phyloP scores from a whole-genome alignment of 2,329 filamentous ascomycete species.

The Arthrocladium fulminans region DNA sequence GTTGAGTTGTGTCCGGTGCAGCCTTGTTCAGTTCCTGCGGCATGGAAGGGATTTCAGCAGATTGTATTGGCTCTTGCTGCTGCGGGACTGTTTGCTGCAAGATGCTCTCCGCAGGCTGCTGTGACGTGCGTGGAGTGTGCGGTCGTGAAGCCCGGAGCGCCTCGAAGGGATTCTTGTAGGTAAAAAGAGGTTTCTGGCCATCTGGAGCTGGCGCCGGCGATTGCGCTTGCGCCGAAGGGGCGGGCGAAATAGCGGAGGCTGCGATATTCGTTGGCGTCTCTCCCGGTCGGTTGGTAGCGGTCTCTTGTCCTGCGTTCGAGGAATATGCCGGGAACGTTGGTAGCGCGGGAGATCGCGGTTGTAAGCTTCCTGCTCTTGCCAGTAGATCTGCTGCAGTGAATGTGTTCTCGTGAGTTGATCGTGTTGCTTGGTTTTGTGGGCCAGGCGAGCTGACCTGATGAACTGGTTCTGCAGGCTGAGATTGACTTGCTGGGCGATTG shows the following conservation, averaged over 20 bases:
- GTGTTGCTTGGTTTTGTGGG: background rate
- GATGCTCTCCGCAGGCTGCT: background rate
- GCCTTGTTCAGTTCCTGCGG: background rate
- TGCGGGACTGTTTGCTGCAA: conserved; percentile 17
- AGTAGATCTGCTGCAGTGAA: conserved; percentile 5
- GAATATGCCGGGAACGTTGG: too few species aligned
- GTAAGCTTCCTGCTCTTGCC: background rate
- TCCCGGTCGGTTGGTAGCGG: background rate
- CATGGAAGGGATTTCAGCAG: background rate
- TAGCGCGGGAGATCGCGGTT: conserved; percentile 15
- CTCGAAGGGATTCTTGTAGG: conserved; percentile 65
- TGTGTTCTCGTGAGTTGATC: background rate
- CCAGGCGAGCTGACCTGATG: conserved; percentile 12
- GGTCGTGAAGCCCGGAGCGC: conserved; percentile 58
- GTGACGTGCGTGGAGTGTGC: conserved; percentile 32
- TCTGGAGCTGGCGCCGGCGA: background rate
- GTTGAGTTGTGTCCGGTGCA: conserved; percentile 4
- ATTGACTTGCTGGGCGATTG: conserved; percentile 37
- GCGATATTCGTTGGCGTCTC: background rate
- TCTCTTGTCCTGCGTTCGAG: background rate
- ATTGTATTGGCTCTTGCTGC: conserved; percentile 9
- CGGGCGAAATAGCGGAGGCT: background rate
- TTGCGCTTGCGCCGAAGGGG: conserved; percentile 25
- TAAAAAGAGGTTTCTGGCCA: conserved; percentile 46
- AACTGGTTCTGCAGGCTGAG: background rate